Evolutionary conservation across 106 monocot genomes (phyloP).

Genomic region (Dioscorea alata): DNA sequence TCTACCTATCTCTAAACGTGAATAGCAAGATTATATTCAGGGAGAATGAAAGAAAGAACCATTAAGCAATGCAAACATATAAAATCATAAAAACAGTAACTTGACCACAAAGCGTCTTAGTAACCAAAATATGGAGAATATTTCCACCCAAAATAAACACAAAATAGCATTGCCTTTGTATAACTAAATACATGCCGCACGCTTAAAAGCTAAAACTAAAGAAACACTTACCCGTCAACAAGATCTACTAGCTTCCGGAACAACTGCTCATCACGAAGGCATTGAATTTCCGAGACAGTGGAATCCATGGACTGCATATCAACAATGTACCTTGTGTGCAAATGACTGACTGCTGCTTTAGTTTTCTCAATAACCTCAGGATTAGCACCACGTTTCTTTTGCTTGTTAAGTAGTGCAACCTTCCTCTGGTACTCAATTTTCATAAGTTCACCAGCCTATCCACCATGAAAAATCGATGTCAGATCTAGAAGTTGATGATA

Average conservation of each 20-base stretch:
- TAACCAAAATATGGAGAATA: too few species aligned
- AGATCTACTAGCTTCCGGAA: slow-evolving; percentile 70
- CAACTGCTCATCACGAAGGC: slow-evolving; percentile 70
- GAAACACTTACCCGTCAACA: slow-evolving; percentile 77
- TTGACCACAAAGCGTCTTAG: too few species aligned
- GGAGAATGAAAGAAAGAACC: too few species aligned
- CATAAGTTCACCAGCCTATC: slow-evolving; percentile 74
- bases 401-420: slow-evolving; percentile 56
- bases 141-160: too few species aligned
- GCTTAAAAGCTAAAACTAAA: too few species aligned
- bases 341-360: slow-evolving; percentile 77
- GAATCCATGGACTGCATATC: slow-evolving; percentile 97
- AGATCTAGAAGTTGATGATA: too few species aligned
- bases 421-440: slow-evolving; percentile 89
- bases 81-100: too few species aligned
- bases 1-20: too few species aligned
- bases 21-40: too few species aligned
- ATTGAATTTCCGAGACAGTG: slow-evolving; percentile 83
- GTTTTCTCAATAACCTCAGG: slow-evolving; percentile 55
- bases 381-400: slow-evolving; percentile 55
- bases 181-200: background rate
- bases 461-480: too few species aligned
- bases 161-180: too few species aligned
- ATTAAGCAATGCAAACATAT: too few species aligned
- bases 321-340: slow-evolving; percentile 87